These are phyloP conservation scores for Trichomonas tenax DNA, from an alignment of 208 protist species.

Conservation along the genomic window DNA sequence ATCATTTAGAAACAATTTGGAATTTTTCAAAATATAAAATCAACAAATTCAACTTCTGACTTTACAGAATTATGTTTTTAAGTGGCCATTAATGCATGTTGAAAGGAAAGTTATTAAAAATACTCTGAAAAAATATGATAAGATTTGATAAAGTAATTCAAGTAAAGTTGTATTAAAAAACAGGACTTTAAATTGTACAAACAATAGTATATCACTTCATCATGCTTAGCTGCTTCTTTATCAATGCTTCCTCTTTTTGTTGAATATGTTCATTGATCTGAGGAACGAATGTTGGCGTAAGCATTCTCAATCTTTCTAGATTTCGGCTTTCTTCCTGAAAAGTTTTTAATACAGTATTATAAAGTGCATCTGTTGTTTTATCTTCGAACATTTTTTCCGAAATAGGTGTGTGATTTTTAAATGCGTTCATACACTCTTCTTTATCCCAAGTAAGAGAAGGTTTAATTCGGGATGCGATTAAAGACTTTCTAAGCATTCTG, in stretches of 20 bases:
- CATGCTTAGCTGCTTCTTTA: background rate
- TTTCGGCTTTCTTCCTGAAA: background rate
- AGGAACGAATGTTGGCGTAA: background rate
- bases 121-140: too few species aligned
- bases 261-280: background rate
- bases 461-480: background rate
- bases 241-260: background rate
- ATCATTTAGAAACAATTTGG: too few species aligned
- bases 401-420: background rate
- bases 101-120: too few species aligned
- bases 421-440: background rate
- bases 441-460: background rate
- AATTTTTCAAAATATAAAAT: too few species aligned
- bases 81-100: too few species aligned
- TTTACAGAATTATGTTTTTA: too few species aligned
- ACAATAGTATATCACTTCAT: background rate
- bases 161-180: too few species aligned
- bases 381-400: background rate
- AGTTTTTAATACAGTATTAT: background rate
- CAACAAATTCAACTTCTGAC: too few species aligned
- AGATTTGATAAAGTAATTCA: too few species aligned
- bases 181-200: too few species aligned
- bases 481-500: background rate
- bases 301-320: background rate
- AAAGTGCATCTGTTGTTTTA: background rate